Evolutionary conservation across 768 basidiomycete species (phyloP).

Genomic region (Calocybe gangraenosa): DNA sequence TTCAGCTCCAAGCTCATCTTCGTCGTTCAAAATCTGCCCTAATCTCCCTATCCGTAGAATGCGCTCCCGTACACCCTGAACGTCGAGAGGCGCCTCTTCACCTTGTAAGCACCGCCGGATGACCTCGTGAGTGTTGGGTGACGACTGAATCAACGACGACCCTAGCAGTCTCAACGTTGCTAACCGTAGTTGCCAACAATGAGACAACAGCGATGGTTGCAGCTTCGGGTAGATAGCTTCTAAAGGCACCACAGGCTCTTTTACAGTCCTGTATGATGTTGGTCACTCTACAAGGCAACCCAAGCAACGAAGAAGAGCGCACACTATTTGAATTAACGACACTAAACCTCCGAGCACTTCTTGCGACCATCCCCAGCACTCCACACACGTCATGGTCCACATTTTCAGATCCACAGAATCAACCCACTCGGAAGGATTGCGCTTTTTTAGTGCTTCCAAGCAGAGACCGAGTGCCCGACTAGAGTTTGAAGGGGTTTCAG

Average conservation of each 20-base stretch:
- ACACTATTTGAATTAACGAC: conserved; percentile 45
- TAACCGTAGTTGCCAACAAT: conserved; percentile 64
- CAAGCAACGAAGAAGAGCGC: conserved; percentile 11
- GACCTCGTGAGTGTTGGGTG: conserved; percentile 45
- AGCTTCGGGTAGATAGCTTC: conserved; percentile 51
- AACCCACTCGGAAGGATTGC: conserved; percentile 41
- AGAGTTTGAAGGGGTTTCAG: conserved; percentile 30
- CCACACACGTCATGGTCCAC: conserved; percentile 44
- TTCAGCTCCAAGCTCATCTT: conserved; percentile 55
- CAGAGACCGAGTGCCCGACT: conserved; percentile 62
- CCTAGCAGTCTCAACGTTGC: conserved; percentile 60
- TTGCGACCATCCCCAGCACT: conserved; percentile 57
- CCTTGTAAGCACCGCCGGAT: conserved; percentile 68
- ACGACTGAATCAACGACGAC: conserved; percentile 42
- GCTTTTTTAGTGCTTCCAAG: conserved; percentile 46
- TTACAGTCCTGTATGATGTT: conserved; percentile 18
- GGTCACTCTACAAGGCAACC: background rate
- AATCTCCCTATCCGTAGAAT: conserved; percentile 74
- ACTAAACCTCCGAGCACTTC: conserved; percentile 53
- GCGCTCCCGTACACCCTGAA: conserved; percentile 81
- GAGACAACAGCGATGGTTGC: conserved; percentile 58
- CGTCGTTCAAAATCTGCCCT: conserved; percentile 53
- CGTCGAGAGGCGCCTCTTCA: conserved; percentile 76
- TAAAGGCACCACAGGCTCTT: conserved; percentile 30
- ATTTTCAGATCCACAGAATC: conserved; percentile 37